A percentile compares a stretch with the other conserved stretches of the same genome.
These are phyloP conservation scores for Aspergillus ochraceoroseus DNA, from an alignment of 2,329 filamentous ascomycete genomes.

Conservation along the genomic window DNA sequence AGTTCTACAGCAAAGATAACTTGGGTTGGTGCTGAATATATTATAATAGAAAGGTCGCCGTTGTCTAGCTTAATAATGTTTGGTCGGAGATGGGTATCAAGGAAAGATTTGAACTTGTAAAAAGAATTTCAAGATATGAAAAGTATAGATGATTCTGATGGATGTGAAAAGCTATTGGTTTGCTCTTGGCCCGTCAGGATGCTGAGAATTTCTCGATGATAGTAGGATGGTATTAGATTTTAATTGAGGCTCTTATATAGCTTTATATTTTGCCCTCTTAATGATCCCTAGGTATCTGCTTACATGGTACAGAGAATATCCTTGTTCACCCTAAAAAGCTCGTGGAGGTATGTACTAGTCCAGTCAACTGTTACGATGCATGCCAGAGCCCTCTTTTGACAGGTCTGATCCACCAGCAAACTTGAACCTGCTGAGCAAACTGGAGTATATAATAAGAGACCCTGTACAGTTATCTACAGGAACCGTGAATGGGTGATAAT, in stretches of 20 bases:
- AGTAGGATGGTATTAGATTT: constrained; percentile 22
- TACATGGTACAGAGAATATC: constrained; percentile 28
- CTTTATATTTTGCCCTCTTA: neutral
- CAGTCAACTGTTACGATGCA: constrained; percentile 30
- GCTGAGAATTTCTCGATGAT: constrained; percentile 31
- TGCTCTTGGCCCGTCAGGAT: constrained; percentile 37
- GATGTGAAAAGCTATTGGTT: constrained; percentile 26
- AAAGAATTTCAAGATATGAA: constrained; percentile 28
- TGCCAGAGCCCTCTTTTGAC: constrained; percentile 24
- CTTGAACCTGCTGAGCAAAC: constrained; percentile 11
- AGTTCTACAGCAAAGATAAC: constrained; percentile 9
- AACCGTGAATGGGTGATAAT: no score
- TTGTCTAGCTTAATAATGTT: constrained; percentile 27
- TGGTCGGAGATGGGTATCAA: constrained; percentile 31
- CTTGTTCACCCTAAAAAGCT: constrained; percentile 23
- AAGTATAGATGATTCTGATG: constrained; percentile 21
- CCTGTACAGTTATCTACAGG: no score
- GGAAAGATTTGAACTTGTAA: constrained; percentile 24
- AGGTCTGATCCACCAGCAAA: constrained; percentile 6
- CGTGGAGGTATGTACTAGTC: constrained; percentile 24
- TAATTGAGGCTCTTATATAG: constrained; percentile 17
- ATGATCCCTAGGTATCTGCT: constrained; percentile 1
- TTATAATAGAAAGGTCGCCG: constrained; percentile 21
- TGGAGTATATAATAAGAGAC: no score
- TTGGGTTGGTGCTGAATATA: constrained; percentile 13